Base-by-base conservation (phyloP, 495 filamentous ascomycete species). In the Xylaria castorea region DNA sequence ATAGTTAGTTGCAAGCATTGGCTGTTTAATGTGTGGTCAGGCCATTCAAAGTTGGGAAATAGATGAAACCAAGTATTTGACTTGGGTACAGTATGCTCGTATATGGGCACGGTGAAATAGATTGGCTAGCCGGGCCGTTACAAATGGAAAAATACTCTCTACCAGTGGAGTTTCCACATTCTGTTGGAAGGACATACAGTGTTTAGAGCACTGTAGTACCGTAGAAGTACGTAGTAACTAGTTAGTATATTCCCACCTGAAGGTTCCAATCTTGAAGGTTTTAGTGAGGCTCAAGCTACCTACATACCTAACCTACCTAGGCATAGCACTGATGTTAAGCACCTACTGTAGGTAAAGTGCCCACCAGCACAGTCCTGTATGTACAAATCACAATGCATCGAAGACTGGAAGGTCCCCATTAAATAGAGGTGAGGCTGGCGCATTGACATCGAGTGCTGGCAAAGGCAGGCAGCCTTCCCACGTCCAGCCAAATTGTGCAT, bases 391-490 rank as follows among this genome's bases (percentile, higher is more conserved):
- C 32, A 38, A 36, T 38, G 57, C 30, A 20, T 34, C 57, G 57
- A 61, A 38, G 30, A 61, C 30, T 16, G 4, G 27, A 30, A 30
- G 53, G 30, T 18, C 53, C 53, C 55, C 57, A 60, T 38, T 38
- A n/a, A 66, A 48, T 34, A 48, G 5, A 66, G 40, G 42, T 66
- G 63, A 66, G 63, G 63, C 63, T 66, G 63, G 58, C 58, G 58
- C 34, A 38, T 38, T 8, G 58, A 61, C 58, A 6, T 61, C 58
- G 34, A 61, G 18, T 61, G 58, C 58, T 38, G 34, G 58, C n/a
- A n/a, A 38, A 53, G 64, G 64, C 63, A 48, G 63, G 42, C 64
- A 36, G 58, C 58, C 58, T 61, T 61, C 58, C 58, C 34, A n/a
- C 14, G 32, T 38, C 20, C 34, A 27, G 30, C 66, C 36, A 68